phyloP scores from a whole-genome alignment of 1,284 basidiomycete genomes.

The Rhizopogon hawkerae region DNA sequence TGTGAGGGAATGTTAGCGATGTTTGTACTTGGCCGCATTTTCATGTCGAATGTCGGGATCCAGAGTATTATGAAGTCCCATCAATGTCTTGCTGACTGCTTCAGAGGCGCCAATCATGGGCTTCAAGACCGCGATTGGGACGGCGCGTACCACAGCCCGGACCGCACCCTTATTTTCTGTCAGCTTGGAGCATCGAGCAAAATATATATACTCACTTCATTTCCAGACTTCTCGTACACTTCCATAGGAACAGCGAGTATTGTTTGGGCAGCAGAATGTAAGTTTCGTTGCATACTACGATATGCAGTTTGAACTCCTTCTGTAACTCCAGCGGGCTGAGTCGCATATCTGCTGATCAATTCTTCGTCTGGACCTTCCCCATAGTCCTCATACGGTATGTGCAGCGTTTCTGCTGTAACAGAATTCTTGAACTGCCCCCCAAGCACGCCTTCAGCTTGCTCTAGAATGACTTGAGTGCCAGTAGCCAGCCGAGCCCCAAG shows the following conservation, averaged over 20 bases:
- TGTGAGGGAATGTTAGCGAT: slow-evolving; percentile 34
- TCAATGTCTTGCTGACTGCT: slow-evolving; percentile 89
- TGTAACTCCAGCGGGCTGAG: slow-evolving; percentile 76
- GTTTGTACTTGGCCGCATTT: slow-evolving; percentile 85
- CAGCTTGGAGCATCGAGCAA: slow-evolving; percentile 1
- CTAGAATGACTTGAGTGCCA: slow-evolving; percentile 94
- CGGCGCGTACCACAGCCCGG: slow-evolving; percentile 87
- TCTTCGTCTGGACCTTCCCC: slow-evolving; percentile 37
- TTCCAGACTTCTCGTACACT: slow-evolving; percentile 87
- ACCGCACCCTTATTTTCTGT: slow-evolving; percentile 63
- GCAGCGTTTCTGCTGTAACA: slow-evolving; percentile 60
- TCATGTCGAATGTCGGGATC: slow-evolving; percentile 75
- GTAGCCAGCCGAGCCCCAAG: slow-evolving; percentile 93
- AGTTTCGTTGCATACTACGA: slow-evolving; percentile 71
- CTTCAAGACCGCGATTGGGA: slow-evolving; percentile 92
- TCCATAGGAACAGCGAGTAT: slow-evolving; percentile 99
- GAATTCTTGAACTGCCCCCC: slow-evolving; percentile 67
- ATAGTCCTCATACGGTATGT: slow-evolving; percentile 34
- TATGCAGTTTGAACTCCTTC: slow-evolving; percentile 92
- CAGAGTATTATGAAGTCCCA: slow-evolving; percentile 85
- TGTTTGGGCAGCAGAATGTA: slow-evolving; percentile 93
- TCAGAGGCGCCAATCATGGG: slow-evolving; percentile 97
- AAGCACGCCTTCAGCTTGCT: slow-evolving; percentile 89
- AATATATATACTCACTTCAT: slow-evolving; percentile 53
- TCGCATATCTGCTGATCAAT: slow-evolving; percentile 80